Conservation (phyloP, 176 grass and related monocot genomes). For the Paspalum vaginatum region DNA sequence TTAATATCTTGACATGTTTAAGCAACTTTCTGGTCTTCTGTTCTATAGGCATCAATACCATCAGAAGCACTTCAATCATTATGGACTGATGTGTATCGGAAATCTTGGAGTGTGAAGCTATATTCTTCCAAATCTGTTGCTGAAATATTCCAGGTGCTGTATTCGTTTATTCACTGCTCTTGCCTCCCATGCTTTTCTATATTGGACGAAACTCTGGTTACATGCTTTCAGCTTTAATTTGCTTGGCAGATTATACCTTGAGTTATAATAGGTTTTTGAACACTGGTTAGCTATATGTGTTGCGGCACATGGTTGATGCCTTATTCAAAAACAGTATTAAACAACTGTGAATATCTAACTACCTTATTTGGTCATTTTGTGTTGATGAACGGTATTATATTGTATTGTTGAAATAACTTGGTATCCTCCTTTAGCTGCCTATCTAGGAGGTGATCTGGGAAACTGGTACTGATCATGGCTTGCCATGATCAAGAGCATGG, state of each 20-base stretch:
- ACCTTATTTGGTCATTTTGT: background rate
- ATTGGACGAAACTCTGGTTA: slow-evolving; percentile 11
- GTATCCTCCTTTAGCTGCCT: background rate
- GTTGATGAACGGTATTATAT: slow-evolving; percentile 7
- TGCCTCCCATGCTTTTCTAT: background rate
- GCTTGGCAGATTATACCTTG: slow-evolving; percentile 13
- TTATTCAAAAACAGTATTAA: slow-evolving; percentile 32
- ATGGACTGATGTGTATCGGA: slow-evolving; percentile 88
- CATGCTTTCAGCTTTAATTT: background rate
- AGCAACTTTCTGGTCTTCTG: slow-evolving; percentile 33
- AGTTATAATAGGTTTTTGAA: slow-evolving; percentile 15
- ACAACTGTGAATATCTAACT: background rate
- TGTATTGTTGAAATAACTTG: slow-evolving; percentile 8
- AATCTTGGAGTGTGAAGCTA: slow-evolving; percentile 89
- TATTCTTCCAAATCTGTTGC: slow-evolving; percentile 64
- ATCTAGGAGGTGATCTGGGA: slow-evolving; percentile 5
- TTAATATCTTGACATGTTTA: slow-evolving; percentile 23
- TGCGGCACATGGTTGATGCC: slow-evolving; percentile 17
- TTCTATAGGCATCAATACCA: slow-evolving; percentile 75
- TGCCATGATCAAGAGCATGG: slow-evolving; percentile 16
- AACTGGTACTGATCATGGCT: slow-evolving; percentile 30
- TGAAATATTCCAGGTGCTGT: slow-evolving; percentile 69
- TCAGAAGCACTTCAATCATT: slow-evolving; percentile 75
- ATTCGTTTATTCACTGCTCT: slow-evolving; percentile 41
- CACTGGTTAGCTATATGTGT: slow-evolving; percentile 18